phyloP scores from a whole-genome alignment of 768 basidiomycete genomes.

The Lentinula sp. region DNA sequence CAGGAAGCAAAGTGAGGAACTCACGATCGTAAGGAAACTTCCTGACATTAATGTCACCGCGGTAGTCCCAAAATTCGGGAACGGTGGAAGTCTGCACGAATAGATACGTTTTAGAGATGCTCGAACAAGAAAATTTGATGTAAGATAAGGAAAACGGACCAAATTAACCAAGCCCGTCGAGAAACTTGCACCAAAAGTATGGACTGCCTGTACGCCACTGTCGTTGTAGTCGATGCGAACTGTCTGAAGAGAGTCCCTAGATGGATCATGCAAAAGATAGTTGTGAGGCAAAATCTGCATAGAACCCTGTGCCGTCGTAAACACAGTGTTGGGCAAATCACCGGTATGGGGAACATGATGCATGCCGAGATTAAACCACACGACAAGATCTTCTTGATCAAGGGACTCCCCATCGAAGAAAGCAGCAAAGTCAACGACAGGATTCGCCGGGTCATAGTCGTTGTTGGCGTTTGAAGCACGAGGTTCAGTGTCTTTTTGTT shows the following conservation, averaged over 20 bases:
- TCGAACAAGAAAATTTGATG: too few species aligned
- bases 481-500: constrained; percentile 45
- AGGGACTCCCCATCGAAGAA: constrained; percentile 48
- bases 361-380: constrained; percentile 35
- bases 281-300: constrained; percentile 17
- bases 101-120: not conserved
- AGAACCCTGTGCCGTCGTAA: constrained; percentile 15
- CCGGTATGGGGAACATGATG: constrained; percentile 18
- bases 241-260: constrained; percentile 12
- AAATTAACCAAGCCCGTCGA: constrained; percentile 13
- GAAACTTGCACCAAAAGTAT: constrained; percentile 13
- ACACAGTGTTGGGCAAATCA: constrained; percentile 16
- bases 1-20: not conserved
- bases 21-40: constrained; percentile 18
- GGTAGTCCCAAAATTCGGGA: constrained; percentile 12
- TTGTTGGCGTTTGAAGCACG: constrained; percentile 40
- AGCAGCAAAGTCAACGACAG: constrained; percentile 40
- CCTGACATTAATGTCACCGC: constrained; percentile 13
- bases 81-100: constrained; percentile 10
- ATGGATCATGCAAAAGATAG: constrained; percentile 15
- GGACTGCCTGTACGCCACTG: constrained; percentile 13
- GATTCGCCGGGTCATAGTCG: constrained; percentile 41
- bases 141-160: not conserved
- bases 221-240: constrained; percentile 15
- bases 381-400: constrained; percentile 41